Conservation (phyloP, 1,284 basidiomycete species). For the Fistulinella cinereoalba region DNA sequence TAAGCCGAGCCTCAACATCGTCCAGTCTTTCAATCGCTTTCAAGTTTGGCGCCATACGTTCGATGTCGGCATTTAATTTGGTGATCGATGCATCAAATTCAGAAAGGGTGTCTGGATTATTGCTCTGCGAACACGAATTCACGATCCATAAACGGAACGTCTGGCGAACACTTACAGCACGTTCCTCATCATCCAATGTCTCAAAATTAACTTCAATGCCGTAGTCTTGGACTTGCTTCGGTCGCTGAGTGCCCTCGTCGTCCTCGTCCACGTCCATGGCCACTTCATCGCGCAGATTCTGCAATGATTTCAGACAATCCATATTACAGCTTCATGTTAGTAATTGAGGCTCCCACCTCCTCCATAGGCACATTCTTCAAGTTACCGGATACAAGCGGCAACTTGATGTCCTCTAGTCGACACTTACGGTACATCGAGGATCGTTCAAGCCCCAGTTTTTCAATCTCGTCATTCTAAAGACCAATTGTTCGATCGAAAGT, state of each 20-base stretch:
- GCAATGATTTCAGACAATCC: constrained; percentile 4
- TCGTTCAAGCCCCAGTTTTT: constrained; percentile 83
- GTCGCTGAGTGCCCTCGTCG: constrained; percentile 71
- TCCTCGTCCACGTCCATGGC: constrained; percentile 90
- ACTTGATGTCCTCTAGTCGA: constrained; percentile 86
- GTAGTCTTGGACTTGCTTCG: constrained; percentile 74
- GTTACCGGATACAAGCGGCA: constrained; percentile 77
- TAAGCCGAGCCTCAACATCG: constrained; percentile 82
- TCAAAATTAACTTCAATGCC: constrained; percentile 91
- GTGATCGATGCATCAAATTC: constrained; percentile 78
- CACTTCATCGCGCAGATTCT: constrained; percentile 82
- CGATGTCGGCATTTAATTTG: constrained; percentile 80
- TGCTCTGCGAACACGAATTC: constrained; percentile 47
- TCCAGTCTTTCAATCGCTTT: constrained; percentile 94
- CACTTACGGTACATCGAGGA: constrained; percentile 89
- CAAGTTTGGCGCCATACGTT: constrained; percentile 94
- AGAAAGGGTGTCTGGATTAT: constrained; percentile 63
- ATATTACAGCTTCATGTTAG: background rate
- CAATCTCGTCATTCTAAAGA: constrained; percentile 89
- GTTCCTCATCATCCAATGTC: constrained; percentile 79
- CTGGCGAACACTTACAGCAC: constrained; percentile 48
- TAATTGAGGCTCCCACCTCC: constrained; percentile 65
- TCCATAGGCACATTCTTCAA: constrained; percentile 91
- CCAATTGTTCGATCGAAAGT: background rate
- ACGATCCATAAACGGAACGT: background rate